Conservation (phyloP, 129 eudicot genomes). For the Daucus carota region DH1_v3.0 NC_030387.2:19543001-19543500, state of each 20-base stretch:
- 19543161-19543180: slow-evolving; percentile 83
- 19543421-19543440: background rate
- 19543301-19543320: background rate
- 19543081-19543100: background rate
- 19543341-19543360: background rate
- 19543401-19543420: too few relatives aligned
- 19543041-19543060: background rate
- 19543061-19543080: background rate
- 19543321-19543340: slow-evolving; percentile 3
- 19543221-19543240: slow-evolving; percentile 52
- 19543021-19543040: slow-evolving; percentile 1
- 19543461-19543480: background rate
- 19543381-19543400: too few relatives aligned
- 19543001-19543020: too few relatives aligned
- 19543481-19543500: background rate
- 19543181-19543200: slow-evolving; percentile 78
- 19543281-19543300: background rate
- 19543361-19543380: too few relatives aligned
- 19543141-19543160: background rate
- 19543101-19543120: background rate
- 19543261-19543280: background rate
- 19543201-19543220: slow-evolving; percentile 75
- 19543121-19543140: background rate
- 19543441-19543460: background rate
- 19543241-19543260: background rate